Base-by-base conservation (phyloP, 1,139 yeast species). In the Schizosaccharomyces versatilis region DNA sequence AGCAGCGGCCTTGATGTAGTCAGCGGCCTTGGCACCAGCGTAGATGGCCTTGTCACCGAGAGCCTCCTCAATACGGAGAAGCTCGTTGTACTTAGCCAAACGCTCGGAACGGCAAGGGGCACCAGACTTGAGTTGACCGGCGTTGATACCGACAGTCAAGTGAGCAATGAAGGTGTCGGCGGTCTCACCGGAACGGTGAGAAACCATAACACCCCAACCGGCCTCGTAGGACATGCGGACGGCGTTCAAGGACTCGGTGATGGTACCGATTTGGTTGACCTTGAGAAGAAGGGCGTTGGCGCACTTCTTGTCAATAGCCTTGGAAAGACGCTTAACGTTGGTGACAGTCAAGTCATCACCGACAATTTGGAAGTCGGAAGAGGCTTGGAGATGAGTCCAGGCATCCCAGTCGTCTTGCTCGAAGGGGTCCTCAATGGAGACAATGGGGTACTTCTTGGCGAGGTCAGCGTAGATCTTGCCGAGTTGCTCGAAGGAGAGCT, bases 61-160 rank as follows among this genome's bases (percentile, higher is more conserved):
- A 75, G 82, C 85, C 76, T 88, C 94, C 79, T 88, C 96, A 67
- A 88, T 88, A 77, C 96, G 84, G 72, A 88, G 79, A 73, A 88
- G 81, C 78, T 86, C 61, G 81, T 83, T 83, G 73, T 81, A 81
- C 78, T 88, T 88, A 71, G 96, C 96, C 73, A 88, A 81, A 80
- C 97, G 86, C 78, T 88, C 97, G 63, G 95, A 84, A 79, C 97
- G 85, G 65, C 95, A 94, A 70, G 96, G 95, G 69, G 97, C 96
- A 81, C 97, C 97, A 65, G 95, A 83, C 86, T 88, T 88, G 73
- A 88, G 81, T 79, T 88, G 95, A 71, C 95, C 96, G 64, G 94
- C 69, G 79, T 96, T 84, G 71, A 88, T 78, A 76, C 96, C 97
- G 66, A 88, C 95, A 65, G 86, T 76, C 70, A 88, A 79, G 74